A percentile compares a stretch with the other conserved stretches of the same genome.
Evolutionary conservation across 2,329 filamentous ascomycete genomes (phyloP).

Genomic region (Colletotrichum cereale): DNA sequence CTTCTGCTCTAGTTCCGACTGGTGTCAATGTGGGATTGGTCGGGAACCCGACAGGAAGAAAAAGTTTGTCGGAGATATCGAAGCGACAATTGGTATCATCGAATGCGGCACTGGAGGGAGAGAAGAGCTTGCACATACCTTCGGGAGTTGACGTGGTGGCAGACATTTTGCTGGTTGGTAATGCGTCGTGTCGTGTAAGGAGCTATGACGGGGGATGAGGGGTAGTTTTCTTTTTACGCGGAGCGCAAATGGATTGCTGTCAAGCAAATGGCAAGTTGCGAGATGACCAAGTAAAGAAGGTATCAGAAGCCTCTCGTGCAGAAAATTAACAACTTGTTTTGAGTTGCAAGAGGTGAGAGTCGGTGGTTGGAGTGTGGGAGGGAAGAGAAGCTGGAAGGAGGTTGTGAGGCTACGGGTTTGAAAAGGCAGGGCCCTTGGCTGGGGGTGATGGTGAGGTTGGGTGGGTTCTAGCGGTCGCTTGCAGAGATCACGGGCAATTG

Average conservation of each 20-base stretch:
- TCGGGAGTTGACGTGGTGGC: conserved; percentile 51
- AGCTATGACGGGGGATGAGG: conserved; percentile 40
- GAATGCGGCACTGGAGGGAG: not conserved
- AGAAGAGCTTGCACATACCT: conserved; percentile 50
- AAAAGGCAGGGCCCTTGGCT: conserved; percentile 35
- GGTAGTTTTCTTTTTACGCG: conserved; percentile 31
- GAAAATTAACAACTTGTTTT: conserved; percentile 8
- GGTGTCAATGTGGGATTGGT: not conserved
- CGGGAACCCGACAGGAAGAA: not conserved
- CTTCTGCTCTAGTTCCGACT: not conserved
- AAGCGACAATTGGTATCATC: conserved; percentile 9
- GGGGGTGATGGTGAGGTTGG: conserved; percentile 29
- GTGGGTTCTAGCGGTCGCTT: conserved; percentile 38
- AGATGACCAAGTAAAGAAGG: not conserved
- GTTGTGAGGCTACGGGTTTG: conserved; percentile 37
- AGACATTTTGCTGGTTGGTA: conserved; percentile 45
- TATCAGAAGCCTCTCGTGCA: conserved; percentile 2
- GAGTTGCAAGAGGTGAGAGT: conserved; percentile 9
- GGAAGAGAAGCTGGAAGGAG: conserved; percentile 26
- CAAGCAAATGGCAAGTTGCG: conserved; percentile 21
- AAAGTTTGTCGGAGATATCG: not conserved
- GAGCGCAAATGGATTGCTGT: conserved; percentile 33
- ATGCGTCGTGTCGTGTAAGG: conserved; percentile 33
- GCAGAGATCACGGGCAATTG: conserved; percentile 40
- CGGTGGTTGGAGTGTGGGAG: conserved; percentile 17